Conservation (phyloP, 164 flowering plant genomes). For the Piper longum region DNA sequence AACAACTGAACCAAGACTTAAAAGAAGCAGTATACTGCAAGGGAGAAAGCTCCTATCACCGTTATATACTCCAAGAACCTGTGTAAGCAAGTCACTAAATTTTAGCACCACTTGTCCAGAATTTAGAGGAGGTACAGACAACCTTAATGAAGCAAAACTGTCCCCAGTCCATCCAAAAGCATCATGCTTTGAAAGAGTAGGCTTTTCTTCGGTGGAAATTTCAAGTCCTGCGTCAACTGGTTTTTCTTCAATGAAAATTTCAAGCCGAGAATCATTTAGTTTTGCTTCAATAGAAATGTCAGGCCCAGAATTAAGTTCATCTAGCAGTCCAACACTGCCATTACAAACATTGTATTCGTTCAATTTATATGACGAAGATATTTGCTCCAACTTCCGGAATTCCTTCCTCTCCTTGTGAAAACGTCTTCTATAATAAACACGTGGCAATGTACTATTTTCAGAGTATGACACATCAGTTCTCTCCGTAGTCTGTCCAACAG, state of each 20-base stretch:
- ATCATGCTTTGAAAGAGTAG: slow-evolving; percentile 7
- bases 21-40: slow-evolving; percentile 19
- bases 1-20: slow-evolving; percentile 41
- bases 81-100: slow-evolving; percentile 18
- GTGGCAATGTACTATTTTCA: slow-evolving; percentile 22
- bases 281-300: slow-evolving; percentile 6
- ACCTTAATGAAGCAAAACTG: slow-evolving; percentile 15
- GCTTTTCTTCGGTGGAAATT: slow-evolving; percentile 5
- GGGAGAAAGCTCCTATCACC: slow-evolving; percentile 20
- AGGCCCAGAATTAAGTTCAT: slow-evolving; percentile 11
- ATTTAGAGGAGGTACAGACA: slow-evolving; percentile 17
- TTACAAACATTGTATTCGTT: slow-evolving; percentile 15
- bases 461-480: slow-evolving; percentile 13
- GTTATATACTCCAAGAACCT: slow-evolving; percentile 9
- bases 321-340: slow-evolving; percentile 11
- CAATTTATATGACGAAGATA: slow-evolving; percentile 9
- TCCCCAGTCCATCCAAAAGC: slow-evolving; percentile 17
- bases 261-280: slow-evolving; percentile 5
- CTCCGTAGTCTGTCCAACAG: slow-evolving; percentile 12
- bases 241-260: neutral
- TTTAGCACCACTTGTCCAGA: slow-evolving; percentile 21
- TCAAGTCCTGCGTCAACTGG: slow-evolving; percentile 6
- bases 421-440: slow-evolving; percentile 71
- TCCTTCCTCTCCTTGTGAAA: slow-evolving; percentile 22
- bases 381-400: slow-evolving; percentile 6